Conservation (phyloP, 2,329 filamentous ascomycete genomes). For the Botrytis porri region DNA sequence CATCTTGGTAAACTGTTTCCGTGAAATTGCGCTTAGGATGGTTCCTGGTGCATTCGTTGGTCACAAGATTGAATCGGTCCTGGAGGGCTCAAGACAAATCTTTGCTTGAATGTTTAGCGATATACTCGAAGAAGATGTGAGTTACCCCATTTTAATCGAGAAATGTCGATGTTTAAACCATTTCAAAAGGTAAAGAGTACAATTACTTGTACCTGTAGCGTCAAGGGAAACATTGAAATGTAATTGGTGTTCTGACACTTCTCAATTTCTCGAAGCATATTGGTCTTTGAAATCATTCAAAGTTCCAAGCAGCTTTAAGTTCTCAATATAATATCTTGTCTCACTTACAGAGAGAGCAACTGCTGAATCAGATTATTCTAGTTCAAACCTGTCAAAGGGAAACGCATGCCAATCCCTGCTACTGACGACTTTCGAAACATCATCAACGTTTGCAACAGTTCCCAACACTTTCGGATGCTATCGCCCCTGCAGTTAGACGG, state of each 20-base stretch:
- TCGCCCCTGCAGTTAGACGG: not conserved
- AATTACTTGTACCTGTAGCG: not conserved
- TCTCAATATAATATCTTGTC: not conserved
- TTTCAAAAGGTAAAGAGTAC: not conserved
- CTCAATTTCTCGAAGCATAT: not conserved
- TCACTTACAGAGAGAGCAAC: not conserved
- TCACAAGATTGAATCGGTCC: not conserved
- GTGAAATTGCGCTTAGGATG: not conserved
- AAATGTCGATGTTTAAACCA: not conserved
- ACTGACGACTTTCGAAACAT: not conserved
- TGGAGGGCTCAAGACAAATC: not conserved
- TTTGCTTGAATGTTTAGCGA: not conserved
- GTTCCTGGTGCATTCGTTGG: not conserved
- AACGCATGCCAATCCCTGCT: not conserved
- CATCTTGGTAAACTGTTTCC: not conserved
- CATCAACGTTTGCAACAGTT: not conserved
- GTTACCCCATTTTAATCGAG: not conserved
- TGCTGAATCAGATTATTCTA: not conserved
- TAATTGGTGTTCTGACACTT: not conserved
- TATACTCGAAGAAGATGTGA: not conserved
- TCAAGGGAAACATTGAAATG: not conserved
- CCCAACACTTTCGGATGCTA: not conserved
- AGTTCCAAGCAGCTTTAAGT: not conserved
- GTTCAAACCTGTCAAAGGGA: not conserved
- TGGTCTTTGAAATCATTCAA: not conserved